Evolutionary conservation across 257 asterid species (phyloP).

Genomic region (Capsicum pubescens): DNA sequence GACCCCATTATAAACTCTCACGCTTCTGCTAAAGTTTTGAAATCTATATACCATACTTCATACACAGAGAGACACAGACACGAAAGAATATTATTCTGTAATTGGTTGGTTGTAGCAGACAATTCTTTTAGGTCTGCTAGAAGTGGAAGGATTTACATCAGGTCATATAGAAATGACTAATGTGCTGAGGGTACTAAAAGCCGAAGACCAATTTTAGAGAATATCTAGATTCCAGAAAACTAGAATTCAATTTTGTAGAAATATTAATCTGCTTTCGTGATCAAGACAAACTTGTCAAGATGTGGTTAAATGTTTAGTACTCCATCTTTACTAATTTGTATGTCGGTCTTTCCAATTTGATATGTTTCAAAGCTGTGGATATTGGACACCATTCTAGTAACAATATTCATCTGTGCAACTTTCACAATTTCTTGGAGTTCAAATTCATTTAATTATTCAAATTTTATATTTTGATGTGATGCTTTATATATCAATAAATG

Average conservation of each 20-base stretch:
- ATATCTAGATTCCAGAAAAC: not conserved
- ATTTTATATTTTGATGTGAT: not conserved
- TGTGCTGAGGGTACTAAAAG: not conserved
- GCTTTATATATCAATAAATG: not conserved
- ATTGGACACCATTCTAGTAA: not conserved
- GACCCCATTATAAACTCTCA: not conserved
- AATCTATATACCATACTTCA: not conserved
- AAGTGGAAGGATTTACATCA: not conserved
- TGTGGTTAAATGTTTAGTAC: not conserved
- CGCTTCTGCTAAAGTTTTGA: not conserved
- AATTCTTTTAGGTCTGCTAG: not conserved
- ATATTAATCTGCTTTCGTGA: not conserved
- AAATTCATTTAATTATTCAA: not conserved
- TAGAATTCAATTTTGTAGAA: not conserved
- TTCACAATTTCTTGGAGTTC: constrained; percentile 10
- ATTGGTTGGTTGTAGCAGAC: not conserved
- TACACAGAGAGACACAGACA: too few species aligned
- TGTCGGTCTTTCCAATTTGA: not conserved
- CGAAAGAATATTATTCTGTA: not conserved
- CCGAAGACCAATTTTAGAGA: not conserved
- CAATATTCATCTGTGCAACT: not conserved
- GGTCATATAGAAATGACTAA: constrained; percentile 6
- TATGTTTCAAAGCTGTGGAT: not conserved
- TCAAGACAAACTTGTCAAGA: not conserved
- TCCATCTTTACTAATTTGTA: not conserved